A percentile compares a stretch with the other conserved stretches of the same genome.
Evolutionary conservation across 306 rosid species (phyloP).

Genomic region (Prunus campanulata): DNA sequence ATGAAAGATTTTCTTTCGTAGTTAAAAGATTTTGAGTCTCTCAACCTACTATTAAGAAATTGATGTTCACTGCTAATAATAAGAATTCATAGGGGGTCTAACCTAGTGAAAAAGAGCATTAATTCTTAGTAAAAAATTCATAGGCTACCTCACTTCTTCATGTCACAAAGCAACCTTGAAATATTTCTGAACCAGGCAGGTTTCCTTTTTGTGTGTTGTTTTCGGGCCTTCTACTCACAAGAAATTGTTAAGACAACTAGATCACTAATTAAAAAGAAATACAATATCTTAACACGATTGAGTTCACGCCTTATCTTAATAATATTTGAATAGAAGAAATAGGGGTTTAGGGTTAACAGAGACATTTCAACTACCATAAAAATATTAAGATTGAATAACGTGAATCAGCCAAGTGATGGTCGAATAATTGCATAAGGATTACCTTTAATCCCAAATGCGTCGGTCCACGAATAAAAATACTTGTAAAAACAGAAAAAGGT

Average conservation of each 20-base stretch:
- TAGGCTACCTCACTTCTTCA: too few relatives aligned
- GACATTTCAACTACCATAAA: slow-evolving; percentile 1
- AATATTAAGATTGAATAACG: background rate
- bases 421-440: background rate
- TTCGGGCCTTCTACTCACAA: background rate
- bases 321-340: background rate
- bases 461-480: background rate
- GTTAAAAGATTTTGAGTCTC: too few relatives aligned
- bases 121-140: too few relatives aligned
- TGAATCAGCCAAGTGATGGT: background rate
- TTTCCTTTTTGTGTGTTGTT: background rate
- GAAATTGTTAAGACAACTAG: background rate
- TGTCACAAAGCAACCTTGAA: background rate
- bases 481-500: background rate
- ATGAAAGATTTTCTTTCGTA: too few relatives aligned
- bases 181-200: too few relatives aligned
- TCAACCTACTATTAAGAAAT: too few relatives aligned
- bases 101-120: too few relatives aligned
- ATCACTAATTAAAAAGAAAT: background rate
- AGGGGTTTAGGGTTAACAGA: background rate
- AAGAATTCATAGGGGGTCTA: too few relatives aligned
- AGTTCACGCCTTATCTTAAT: background rate
- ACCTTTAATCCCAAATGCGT: background rate
- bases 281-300: background rate
- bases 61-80: too few relatives aligned